phyloP scores from a whole-genome alignment of 768 basidiomycete species.

The Piloderma croceum region DNA sequence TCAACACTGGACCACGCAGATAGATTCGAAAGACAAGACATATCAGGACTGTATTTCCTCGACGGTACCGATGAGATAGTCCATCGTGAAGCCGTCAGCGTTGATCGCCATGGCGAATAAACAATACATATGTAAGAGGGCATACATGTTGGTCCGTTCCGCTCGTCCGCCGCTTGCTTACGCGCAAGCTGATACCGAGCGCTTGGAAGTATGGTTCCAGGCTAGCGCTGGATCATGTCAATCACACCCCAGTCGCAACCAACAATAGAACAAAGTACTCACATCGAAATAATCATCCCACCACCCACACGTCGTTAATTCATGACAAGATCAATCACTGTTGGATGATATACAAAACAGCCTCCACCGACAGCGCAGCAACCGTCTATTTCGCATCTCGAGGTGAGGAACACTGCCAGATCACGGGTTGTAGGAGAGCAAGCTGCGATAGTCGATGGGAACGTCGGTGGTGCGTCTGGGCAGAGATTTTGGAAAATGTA shows the following conservation, averaged over 20 bases:
- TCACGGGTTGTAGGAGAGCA: constrained; percentile 80
- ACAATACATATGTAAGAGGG: constrained; percentile 72
- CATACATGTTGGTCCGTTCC: constrained; percentile 88
- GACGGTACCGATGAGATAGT: constrained; percentile 69
- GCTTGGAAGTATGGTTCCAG: constrained; percentile 73
- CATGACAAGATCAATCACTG: constrained; percentile 86
- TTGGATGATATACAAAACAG: constrained; percentile 82
- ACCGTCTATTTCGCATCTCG: constrained; percentile 68
- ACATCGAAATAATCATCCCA: constrained; percentile 87
- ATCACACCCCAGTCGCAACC: not conserved
- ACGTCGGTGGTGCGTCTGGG: constrained; percentile 70
- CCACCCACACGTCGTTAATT: constrained; percentile 84
- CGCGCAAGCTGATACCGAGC: constrained; percentile 66
- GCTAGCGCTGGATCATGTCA: constrained; percentile 37
- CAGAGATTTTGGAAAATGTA: constrained; percentile 95
- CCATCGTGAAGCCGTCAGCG: constrained; percentile 67
- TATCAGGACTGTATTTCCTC: constrained; percentile 85
- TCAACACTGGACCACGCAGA: not conserved
- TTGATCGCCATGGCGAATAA: constrained; percentile 73
- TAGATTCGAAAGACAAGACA: constrained; percentile 20
- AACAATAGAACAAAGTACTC: constrained; percentile 27
- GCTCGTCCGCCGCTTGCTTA: constrained; percentile 81
- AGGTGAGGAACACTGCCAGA: constrained; percentile 83
- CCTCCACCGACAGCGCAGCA: constrained; percentile 62
- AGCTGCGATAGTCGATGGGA: constrained; percentile 69